Evolutionary conservation across 2,329 filamentous ascomycete genomes (phyloP).

Genomic region (Clonostachys byssicola): DNA sequence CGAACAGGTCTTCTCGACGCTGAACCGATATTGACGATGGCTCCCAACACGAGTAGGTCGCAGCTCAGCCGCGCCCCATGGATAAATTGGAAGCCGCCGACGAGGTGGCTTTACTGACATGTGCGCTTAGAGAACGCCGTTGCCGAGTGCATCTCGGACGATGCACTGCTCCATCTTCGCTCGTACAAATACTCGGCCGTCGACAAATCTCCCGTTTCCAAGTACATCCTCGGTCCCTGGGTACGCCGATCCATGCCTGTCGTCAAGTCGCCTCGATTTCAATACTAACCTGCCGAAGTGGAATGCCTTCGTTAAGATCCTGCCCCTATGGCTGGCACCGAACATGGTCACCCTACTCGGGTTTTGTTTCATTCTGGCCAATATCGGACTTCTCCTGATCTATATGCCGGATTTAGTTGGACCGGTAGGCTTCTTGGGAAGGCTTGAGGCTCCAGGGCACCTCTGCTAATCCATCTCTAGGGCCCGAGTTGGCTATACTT

Average conservation of each 20-base stretch:
- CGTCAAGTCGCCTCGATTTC: background rate
- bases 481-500: slow-evolving; percentile 91
- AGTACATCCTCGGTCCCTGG: slow-evolving; percentile 92
- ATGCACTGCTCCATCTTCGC: slow-evolving; percentile 86
- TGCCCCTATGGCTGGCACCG: slow-evolving; percentile 94
- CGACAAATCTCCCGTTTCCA: slow-evolving; percentile 90
- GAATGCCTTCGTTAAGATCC: slow-evolving; percentile 89
- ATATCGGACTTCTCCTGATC: slow-evolving; percentile 70
- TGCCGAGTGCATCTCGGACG: slow-evolving; percentile 78
- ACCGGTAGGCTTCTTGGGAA: slow-evolving; percentile 55
- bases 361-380: slow-evolving; percentile 89
- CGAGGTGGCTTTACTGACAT: background rate
- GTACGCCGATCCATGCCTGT: slow-evolving; percentile 49
- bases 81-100: background rate
- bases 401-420: slow-evolving; percentile 88
- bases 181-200: slow-evolving; percentile 97
- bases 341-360: slow-evolving; percentile 97
- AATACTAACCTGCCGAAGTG: slow-evolving; percentile 54
- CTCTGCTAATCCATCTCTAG: slow-evolving; percentile 29
- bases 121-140: slow-evolving; percentile 38
- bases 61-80: background rate
- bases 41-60: background rate
- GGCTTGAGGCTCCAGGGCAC: slow-evolving; percentile 5
- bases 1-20: too few species aligned
- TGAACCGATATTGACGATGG: background rate